Conservation (phyloP, 176 grass and related monocot species). For the Coix lacrymajobi region DNA sequence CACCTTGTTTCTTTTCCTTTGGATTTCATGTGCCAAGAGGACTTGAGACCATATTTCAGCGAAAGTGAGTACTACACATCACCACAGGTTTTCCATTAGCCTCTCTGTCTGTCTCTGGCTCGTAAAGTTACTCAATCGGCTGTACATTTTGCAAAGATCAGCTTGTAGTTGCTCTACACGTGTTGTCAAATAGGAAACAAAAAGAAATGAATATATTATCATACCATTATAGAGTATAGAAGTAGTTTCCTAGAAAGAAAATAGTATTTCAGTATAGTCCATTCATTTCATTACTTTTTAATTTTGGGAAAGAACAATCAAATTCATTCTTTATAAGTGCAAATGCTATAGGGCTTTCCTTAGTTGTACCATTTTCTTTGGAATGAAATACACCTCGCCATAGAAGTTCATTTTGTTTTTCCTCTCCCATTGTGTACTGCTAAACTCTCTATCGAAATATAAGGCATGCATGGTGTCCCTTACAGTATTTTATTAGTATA, state of each 20-base stretch:
- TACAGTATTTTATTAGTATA: neutral
- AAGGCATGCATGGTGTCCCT: neutral
- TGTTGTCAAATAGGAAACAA: slow-evolving; percentile 26
- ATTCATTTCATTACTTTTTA: neutral
- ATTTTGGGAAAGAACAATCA: neutral
- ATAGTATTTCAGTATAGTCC: neutral
- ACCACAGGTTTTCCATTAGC: slow-evolving; percentile 94
- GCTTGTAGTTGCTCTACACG: slow-evolving; percentile 28
- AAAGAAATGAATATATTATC: slow-evolving; percentile 34
- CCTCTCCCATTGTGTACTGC: neutral
- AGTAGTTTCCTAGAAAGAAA: slow-evolving; percentile 1
- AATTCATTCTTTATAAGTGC: neutral
- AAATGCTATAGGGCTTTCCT: slow-evolving; percentile 30
- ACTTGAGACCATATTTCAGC: slow-evolving; percentile 86
- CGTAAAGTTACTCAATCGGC: slow-evolving; percentile 5
- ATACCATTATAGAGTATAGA: slow-evolving; percentile 9
- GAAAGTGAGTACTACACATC: slow-evolving; percentile 97
- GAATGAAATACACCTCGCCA: neutral
- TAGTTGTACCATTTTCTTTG: slow-evolving; percentile 11
- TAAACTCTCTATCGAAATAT: neutral
- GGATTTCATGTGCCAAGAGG: slow-evolving; percentile 96
- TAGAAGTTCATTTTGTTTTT: neutral
- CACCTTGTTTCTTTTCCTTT: slow-evolving; percentile 89
- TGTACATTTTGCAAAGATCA: slow-evolving; percentile 41
- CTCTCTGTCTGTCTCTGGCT: neutral